Evolutionary conservation across 345 rosid species (phyloP).

Genomic region (Corchorus capsularis): DNA sequence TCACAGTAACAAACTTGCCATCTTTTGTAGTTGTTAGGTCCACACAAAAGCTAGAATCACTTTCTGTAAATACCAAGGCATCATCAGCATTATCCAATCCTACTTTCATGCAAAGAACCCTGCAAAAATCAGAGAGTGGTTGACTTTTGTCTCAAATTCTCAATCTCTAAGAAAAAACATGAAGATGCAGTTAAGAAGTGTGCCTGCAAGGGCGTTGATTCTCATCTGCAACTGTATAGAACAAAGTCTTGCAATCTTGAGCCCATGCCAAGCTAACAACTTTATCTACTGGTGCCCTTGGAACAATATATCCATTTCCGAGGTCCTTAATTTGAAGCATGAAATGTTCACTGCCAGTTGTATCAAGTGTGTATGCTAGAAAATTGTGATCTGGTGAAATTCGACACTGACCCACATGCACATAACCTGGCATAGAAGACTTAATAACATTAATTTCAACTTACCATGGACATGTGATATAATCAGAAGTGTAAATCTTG

Average conservation of each 20-base stretch:
- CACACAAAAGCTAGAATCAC: constrained; percentile 73
- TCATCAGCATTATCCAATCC: constrained; percentile 47
- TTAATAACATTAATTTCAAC: background rate
- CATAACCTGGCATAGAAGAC: constrained; percentile 57
- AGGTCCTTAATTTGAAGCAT: constrained; percentile 82
- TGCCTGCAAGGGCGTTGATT: constrained; percentile 82
- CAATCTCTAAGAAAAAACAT: constrained; percentile 12
- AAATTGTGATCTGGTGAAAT: constrained; percentile 84
- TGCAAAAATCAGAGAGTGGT: constrained; percentile 30
- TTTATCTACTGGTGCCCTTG: constrained; percentile 52
- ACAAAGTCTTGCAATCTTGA: constrained; percentile 65
- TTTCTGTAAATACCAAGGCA: constrained; percentile 51
- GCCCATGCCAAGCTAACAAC: constrained; percentile 95
- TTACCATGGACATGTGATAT: background rate
- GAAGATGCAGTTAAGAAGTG: constrained; percentile 16
- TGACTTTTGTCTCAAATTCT: constrained; percentile 11
- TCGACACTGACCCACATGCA: constrained; percentile 81
- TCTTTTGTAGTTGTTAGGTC: constrained; percentile 93
- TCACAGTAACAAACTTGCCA: constrained; percentile 90
- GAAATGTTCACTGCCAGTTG: constrained; percentile 66
- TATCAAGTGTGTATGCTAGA: constrained; percentile 84
- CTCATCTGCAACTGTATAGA: constrained; percentile 66
- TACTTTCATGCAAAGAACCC: constrained; percentile 67
- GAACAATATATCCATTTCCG: constrained; percentile 46
- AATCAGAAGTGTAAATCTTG: background rate